A percentile compares a stretch with the other conserved stretches of the same genome.
phyloP scores from a whole-genome alignment of 495 filamentous ascomycete genomes.

The Apodospora peruviana region DNA sequence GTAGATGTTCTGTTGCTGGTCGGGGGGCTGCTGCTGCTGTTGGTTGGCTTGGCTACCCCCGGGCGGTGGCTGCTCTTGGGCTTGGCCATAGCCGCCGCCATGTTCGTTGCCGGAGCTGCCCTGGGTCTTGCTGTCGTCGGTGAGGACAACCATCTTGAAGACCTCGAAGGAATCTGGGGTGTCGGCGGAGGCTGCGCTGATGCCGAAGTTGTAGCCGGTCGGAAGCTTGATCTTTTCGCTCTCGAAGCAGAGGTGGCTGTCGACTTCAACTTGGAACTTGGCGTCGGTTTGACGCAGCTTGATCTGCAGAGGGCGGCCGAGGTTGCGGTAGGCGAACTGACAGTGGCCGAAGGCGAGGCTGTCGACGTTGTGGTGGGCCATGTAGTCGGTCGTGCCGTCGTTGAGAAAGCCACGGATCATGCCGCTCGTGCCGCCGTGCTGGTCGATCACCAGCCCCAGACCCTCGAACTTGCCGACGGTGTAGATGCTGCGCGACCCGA shows the following conservation, averaged over 20 bases:
- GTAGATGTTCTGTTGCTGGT: slow-evolving; percentile 11
- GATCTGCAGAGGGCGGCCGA: slow-evolving; percentile 74
- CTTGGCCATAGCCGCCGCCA: neutral
- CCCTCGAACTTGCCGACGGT: slow-evolving; percentile 80
- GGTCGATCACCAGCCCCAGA: slow-evolving; percentile 78
- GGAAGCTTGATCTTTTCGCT: slow-evolving; percentile 74
- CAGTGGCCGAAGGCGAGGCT: slow-evolving; percentile 91
- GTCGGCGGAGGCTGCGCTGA: slow-evolving; percentile 83
- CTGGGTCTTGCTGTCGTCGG: slow-evolving; percentile 35
- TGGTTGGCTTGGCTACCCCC: no score
- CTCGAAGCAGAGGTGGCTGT: slow-evolving; percentile 78
- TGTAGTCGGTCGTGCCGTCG: slow-evolving; percentile 80
- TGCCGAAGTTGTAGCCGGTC: slow-evolving; percentile 74
- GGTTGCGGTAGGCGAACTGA: slow-evolving; percentile 83
- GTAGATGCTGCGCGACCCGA: slow-evolving; percentile 73
- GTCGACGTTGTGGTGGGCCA: slow-evolving; percentile 70
- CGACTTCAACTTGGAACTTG: slow-evolving; percentile 72
- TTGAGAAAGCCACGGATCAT: slow-evolving; percentile 89
- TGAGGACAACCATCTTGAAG: slow-evolving; percentile 74
- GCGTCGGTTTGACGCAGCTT: slow-evolving; percentile 61
- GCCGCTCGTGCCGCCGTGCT: slow-evolving; percentile 75
- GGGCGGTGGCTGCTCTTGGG: slow-evolving; percentile 3
- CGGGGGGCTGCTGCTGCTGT: neutral
- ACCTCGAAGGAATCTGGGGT: slow-evolving; percentile 91
- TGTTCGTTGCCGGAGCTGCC: slow-evolving; percentile 22